Evolutionary conservation across 2,329 filamentous ascomycete genomes (phyloP).

Genomic region (Penicillium sp.): DNA sequence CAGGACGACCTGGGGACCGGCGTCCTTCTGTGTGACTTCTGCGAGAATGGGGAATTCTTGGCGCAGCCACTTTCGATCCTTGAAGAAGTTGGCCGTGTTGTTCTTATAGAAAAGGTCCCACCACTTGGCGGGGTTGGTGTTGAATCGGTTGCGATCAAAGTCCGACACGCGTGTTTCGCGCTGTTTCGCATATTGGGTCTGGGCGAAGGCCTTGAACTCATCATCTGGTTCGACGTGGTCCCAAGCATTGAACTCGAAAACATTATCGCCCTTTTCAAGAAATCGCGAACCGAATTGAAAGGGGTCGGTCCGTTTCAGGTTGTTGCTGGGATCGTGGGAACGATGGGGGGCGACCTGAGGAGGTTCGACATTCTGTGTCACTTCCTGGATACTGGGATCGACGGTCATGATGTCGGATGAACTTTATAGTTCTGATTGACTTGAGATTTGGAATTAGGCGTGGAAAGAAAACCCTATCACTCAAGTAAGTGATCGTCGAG

Average conservation of each 20-base stretch:
- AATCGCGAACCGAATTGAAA: slow-evolving; percentile 93
- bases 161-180: slow-evolving; percentile 83
- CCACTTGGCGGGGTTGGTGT: slow-evolving; percentile 86
- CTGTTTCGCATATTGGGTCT: slow-evolving; percentile 81
- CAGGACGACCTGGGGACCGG: slow-evolving; percentile 69
- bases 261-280: slow-evolving; percentile 79
- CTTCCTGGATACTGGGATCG: slow-evolving; percentile 17
- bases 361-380: slow-evolving; percentile 49
- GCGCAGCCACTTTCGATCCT: slow-evolving; percentile 93
- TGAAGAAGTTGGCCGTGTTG: slow-evolving; percentile 97
- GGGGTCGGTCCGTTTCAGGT: slow-evolving; percentile 83
- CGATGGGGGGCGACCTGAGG: slow-evolving; percentile 58
- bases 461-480: slow-evolving; percentile 6
- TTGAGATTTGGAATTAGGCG: background rate
- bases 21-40: slow-evolving; percentile 68
- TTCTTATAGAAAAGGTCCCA: slow-evolving; percentile 99
- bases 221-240: slow-evolving; percentile 95
- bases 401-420: slow-evolving; percentile 12
- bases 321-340: slow-evolving; percentile 68
- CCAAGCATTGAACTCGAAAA: slow-evolving; percentile 98
- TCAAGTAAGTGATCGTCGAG: slow-evolving; percentile 6
- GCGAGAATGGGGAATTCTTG: slow-evolving; percentile 93
- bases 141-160: slow-evolving; percentile 90
- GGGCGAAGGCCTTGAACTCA: slow-evolving; percentile 80
- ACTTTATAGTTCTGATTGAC: too few species aligned